Evolutionary conservation across 257 asterid species (phyloP), one percentile per base, ranked within the genome.

Genomic region (Thymus mandschuricus): DNA sequence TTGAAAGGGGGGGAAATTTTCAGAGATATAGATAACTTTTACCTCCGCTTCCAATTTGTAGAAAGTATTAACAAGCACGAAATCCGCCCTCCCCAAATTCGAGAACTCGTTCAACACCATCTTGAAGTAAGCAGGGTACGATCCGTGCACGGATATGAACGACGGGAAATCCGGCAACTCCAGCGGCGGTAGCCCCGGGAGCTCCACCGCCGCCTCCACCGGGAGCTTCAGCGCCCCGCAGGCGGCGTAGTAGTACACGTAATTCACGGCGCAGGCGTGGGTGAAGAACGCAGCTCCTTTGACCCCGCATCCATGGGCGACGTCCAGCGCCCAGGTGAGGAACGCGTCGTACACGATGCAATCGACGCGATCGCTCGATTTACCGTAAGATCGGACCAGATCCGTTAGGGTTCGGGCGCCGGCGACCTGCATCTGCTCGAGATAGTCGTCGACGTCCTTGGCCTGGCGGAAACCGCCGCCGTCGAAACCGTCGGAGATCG

Each of bases 131-230:
- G 90, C 86, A 2, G 93, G 10, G 58, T 15, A 13, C 21, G 48
- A 11, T 60, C 58, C 8, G 56, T 78, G 80, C 33, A 75, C 77
- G 13, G 80, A 79, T 15, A 91, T 75, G 61, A 92, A 89, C 6
- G 93, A 86, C 15, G 96, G 97, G 86, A 83, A 56, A 10, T 54
- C 69, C 69, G 95, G 88, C 64, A 88, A 33, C 28, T 79, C 83
- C 9, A 92, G 86, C n/a, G 77, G 76, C 11, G 92, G 93, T 74
- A 89, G 76, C 66, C 96, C 96, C 6, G 90, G 93, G 8, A 92
- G 74, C 40, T 76, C 74, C 56, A 89, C 86, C 12, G 87, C 85
- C 2, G 82, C 70, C 27, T 41, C 71, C 10, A 83, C 55, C 2
- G 88, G 84, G 75, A 73, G 6, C 29, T 33, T 52, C 11, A 79